phyloP scores from a whole-genome alignment of 2,329 filamentous ascomycete genomes.

The Botryotinia narcissicola region DNA sequence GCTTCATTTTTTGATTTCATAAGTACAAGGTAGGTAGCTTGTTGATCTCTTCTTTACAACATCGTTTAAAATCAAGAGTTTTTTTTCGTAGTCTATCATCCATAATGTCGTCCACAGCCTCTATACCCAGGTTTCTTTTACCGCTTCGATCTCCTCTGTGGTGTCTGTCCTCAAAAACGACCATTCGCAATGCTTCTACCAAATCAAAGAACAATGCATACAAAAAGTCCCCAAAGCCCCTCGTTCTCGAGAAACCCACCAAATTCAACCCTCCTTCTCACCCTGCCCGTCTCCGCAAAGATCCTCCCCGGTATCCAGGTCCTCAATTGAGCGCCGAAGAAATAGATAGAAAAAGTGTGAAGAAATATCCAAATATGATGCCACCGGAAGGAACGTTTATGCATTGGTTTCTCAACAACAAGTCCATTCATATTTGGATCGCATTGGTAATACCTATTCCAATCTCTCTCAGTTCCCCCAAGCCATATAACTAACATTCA shows the following conservation, averaged over 20 bases:
- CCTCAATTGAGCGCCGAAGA: constrained; percentile 67
- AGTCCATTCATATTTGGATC: constrained; percentile 75
- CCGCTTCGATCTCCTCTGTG: constrained; percentile 59
- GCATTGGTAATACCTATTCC: constrained; percentile 62
- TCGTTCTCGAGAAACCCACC: constrained; percentile 79
- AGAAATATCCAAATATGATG: constrained; percentile 85
- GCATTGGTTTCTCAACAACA: constrained; percentile 80
- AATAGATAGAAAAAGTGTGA: constrained; percentile 60
- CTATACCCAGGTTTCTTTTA: constrained; percentile 67
- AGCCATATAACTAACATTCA: constrained; percentile 8
- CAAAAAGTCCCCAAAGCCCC: constrained; percentile 47
- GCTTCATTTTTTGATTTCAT: background rate
- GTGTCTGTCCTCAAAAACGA: constrained; percentile 41
- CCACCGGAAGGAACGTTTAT: constrained; percentile 77
- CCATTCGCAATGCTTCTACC: constrained; percentile 39
- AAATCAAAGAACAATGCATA: constrained; percentile 28
- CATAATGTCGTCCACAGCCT: constrained; percentile 42
- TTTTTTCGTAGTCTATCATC: background rate
- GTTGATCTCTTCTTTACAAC: background rate
- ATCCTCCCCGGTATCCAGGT: constrained; percentile 64
- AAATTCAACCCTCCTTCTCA: constrained; percentile 93
- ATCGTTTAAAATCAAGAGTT: background rate
- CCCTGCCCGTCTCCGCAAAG: constrained; percentile 62
- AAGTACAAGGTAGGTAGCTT: background rate
- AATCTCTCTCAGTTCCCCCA: background rate